Conservation (phyloP, 805 yeast genomes). For the Monosporozyma servazzii region DNA sequence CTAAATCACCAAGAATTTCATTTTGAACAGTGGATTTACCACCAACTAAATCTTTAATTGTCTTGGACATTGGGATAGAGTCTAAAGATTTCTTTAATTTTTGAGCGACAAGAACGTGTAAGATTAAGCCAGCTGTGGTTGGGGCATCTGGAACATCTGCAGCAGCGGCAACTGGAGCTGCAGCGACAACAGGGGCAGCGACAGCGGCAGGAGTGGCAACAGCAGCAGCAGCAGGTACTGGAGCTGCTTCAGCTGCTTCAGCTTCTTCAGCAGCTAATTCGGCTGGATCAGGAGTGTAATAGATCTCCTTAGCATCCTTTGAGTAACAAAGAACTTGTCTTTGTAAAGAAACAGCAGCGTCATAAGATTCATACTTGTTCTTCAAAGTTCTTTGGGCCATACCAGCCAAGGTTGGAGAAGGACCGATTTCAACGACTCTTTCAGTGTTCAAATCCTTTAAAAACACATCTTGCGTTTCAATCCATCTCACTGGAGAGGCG, state of each 20-base stretch:
- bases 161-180: conserved; percentile 72
- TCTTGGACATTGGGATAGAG: conserved; percentile 77
- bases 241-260: conserved; percentile 21
- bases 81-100: conserved; percentile 87
- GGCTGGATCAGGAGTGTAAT: conserved; percentile 78
- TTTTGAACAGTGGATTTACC: conserved; percentile 98
- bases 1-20: conserved; percentile 96
- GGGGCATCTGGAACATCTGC: conserved; percentile 85
- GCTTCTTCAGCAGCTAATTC: conserved; percentile 30
- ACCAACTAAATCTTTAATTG: conserved; percentile 93
- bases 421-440: conserved; percentile 96
- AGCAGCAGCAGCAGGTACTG: conserved; percentile 26
- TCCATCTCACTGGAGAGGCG: conserved; percentile 99
- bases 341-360: conserved; percentile 79
- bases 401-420: conserved; percentile 96
- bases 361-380: conserved; percentile 88
- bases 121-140: conserved; percentile 68
- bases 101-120: conserved; percentile 89
- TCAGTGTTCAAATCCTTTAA: conserved; percentile 90
- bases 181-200: conserved; percentile 48
- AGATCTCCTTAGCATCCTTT: conserved; percentile 91
- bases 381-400: conserved; percentile 97
- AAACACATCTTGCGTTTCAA: conserved; percentile 97
- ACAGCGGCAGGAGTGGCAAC: conserved; percentile 45
- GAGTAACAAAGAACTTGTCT: conserved; percentile 94